Evolutionary conservation across 2,329 filamentous ascomycete species (phyloP), one percentile per base, ranked within the genome.

Genomic region (Colletotrichum echinochloae): DNA sequence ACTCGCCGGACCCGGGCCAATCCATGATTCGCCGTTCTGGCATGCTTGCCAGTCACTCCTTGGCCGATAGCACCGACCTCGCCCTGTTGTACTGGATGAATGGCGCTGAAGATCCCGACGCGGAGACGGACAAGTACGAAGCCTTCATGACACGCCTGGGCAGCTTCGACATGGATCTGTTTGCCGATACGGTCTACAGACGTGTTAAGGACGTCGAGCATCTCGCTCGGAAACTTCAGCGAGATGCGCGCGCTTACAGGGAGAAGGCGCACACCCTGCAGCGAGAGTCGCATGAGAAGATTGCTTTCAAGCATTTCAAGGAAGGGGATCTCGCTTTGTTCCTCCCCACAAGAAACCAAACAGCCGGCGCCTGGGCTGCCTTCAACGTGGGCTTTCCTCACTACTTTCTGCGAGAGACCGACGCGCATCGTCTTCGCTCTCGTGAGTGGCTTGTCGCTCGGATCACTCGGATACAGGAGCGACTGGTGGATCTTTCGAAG

Each of bases 311-410:
- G 71, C 91, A 95, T 60, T 99, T 99, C 84, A 98, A 98, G 78
- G 95, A 98, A 80, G 95, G 96, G 9, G 96, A 99, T 77, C 86
- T 99, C 18, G 96, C 95, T 16, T 82, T 99, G 2, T 99, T 99
- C 83, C 83, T 99, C 49, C 96, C 96, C 0, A 99, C 96, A 0
- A 88, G 95, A 44, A 98, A 98, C 78, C 95, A 98, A 81, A 93
- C 93, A 46, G 96, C 94, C 5, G 92, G 95, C 20, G 95, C 96
- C 0, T 99, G 96, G 96, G 96, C 96, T 6, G 96, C 96, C 0
- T 99, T 99, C 87, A 99, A 99, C 76, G 93, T 99, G 39, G 95
- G 95, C 1, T 97, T 95, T 71, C 96, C 96, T 11, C 96, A 99
- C 79, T 98, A 96, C 83, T 99, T 99, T 83, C 86, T 99, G 3